phyloP scores from a whole-genome alignment of 1,284 basidiomycete genomes.

The Thecaphora thlaspeos region DNA sequence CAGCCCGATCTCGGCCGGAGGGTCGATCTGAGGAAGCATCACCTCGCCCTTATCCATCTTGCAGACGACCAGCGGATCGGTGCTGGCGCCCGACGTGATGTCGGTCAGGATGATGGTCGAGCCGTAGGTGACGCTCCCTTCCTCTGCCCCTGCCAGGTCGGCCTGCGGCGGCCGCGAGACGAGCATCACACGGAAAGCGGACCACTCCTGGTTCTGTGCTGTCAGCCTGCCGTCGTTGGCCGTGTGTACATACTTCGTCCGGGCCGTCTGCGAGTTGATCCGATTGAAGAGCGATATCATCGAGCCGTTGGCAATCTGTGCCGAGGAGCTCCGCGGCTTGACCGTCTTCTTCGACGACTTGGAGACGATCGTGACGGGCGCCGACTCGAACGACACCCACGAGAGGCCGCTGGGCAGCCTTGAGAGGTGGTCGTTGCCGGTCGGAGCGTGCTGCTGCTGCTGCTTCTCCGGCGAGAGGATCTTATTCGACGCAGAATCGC shows the following conservation, averaged over 20 bases:
- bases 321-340: slow-evolving; percentile 88
- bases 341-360: slow-evolving; percentile 96
- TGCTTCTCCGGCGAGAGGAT: no score
- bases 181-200: slow-evolving; percentile 81
- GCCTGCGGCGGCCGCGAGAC: slow-evolving; percentile 50
- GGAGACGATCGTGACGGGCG: slow-evolving; percentile 88
- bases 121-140: slow-evolving; percentile 73
- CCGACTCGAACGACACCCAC: slow-evolving; percentile 88
- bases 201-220: slow-evolving; percentile 83
- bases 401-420: slow-evolving; percentile 22
- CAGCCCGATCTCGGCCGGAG: slow-evolving; percentile 16
- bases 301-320: slow-evolving; percentile 82
- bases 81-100: slow-evolving; percentile 76
- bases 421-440: slow-evolving; percentile 12
- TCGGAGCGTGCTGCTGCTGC: background rate
- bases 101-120: slow-evolving; percentile 83
- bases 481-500: no score
- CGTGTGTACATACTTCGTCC: slow-evolving; percentile 90
- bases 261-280: slow-evolving; percentile 93
- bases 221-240: slow-evolving; percentile 66
- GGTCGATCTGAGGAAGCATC: slow-evolving; percentile 32
- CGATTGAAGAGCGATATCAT: slow-evolving; percentile 94
- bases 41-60: slow-evolving; percentile 87
- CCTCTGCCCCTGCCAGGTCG: slow-evolving; percentile 32
- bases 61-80: slow-evolving; percentile 81